Percentiles rank a stretch among this genome's conserved stretches.
These are phyloP conservation scores for Elaeagnus macrophylla DNA, from an alignment of 306 rosid genomes.

Conservation along the genomic window DNA sequence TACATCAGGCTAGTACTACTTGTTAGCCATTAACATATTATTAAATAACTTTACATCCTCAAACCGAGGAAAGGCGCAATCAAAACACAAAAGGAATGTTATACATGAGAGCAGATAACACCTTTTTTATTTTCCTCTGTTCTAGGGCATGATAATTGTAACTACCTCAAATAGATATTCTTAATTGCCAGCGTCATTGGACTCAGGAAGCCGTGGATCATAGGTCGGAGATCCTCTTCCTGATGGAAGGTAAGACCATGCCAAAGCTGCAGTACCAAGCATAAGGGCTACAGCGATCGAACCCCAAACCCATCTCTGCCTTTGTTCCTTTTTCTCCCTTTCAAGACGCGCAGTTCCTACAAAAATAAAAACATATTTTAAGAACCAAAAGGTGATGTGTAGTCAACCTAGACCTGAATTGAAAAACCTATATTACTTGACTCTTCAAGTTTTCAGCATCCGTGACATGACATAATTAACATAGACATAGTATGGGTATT, in stretches of 20 bases:
- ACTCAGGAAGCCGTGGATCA: conserved; percentile 28
- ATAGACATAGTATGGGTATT: no score
- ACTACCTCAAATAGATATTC: conserved; percentile 15
- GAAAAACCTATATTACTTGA: background rate
- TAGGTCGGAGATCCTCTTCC: conserved; percentile 28
- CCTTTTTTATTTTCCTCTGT: conserved; percentile 40
- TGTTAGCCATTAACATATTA: no score
- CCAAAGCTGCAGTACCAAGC: conserved; percentile 62
- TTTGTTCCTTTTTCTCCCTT: conserved; percentile 54
- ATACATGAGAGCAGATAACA: conserved; percentile 32
- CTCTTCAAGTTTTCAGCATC: no score
- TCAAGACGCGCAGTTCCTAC: conserved; percentile 70
- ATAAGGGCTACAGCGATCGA: conserved; percentile 53
- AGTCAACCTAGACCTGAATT: conserved; percentile 5
- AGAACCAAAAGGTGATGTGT: background rate
- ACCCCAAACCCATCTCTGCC: conserved; percentile 92
- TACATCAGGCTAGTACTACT: no score
- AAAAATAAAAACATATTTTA: conserved; percentile 9
- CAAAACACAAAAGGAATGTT: conserved; percentile 23
- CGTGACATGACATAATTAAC: no score
- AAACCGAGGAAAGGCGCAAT: conserved; percentile 22
- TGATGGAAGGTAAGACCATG: conserved; percentile 62
- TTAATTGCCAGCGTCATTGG: conserved; percentile 32
- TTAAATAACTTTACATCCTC: conserved; percentile 26
- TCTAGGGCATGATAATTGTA: conserved; percentile 15